Conservation (phyloP, 2,329 filamentous ascomycete species). For the Mariannaea elegans region DNA sequence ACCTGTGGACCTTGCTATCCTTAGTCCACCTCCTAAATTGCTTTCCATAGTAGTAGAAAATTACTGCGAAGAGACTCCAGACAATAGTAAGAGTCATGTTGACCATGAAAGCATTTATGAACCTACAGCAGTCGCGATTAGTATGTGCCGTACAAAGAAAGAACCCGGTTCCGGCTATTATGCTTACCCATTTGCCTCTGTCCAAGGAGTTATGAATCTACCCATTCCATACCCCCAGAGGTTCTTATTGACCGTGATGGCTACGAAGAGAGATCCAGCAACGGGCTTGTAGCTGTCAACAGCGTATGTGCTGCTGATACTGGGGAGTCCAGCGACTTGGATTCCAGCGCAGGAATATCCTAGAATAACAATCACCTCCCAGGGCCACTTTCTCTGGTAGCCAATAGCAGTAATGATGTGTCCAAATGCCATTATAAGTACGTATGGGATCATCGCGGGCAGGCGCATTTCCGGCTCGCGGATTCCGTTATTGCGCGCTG, state of each 20-base stretch:
- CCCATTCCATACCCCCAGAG: conserved; percentile 25
- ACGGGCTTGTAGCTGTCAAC: conserved; percentile 73
- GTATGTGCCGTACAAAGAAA: not conserved
- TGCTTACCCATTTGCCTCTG: conserved; percentile 15
- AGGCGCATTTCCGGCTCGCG: conserved; percentile 60
- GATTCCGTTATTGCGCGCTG: conserved; percentile 54
- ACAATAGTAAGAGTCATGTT: conserved; percentile 15
- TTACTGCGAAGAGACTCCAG: conserved; percentile 1
- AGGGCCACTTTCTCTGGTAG: conserved; percentile 58
- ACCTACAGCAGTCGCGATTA: not conserved
- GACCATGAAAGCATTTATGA: conserved; percentile 9
- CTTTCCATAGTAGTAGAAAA: conserved; percentile 20
- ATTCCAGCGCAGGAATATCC: conserved; percentile 52
- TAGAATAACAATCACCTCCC: conserved; percentile 57
- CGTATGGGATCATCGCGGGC: conserved; percentile 54
- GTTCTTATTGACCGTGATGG: conserved; percentile 25
- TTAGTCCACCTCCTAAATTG: conserved; percentile 11
- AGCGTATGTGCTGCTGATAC: conserved; percentile 66
- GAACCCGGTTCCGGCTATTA: too few species aligned
- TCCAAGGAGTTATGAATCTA: conserved; percentile 20
- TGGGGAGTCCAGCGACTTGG: conserved; percentile 59
- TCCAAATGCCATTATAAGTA: conserved; percentile 55
- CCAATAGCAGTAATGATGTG: conserved; percentile 56
- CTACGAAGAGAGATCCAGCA: conserved; percentile 51
- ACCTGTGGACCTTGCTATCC: conserved; percentile 9